Conservation (phyloP, 2,329 filamentous ascomycete genomes). For the Botryotinia convoluta region DNA sequence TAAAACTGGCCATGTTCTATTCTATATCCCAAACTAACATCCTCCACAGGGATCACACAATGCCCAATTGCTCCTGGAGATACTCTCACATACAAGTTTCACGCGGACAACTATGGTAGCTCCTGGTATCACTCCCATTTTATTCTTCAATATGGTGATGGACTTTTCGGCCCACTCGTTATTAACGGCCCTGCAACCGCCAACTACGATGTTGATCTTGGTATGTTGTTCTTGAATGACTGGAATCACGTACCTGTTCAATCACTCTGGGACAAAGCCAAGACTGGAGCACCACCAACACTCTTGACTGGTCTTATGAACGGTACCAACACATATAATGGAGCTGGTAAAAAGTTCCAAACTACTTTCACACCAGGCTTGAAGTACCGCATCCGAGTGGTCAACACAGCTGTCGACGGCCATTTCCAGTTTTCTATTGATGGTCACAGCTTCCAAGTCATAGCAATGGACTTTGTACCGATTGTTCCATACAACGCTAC, state of each 20-base stretch:
- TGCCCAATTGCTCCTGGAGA: slow-evolving; percentile 47
- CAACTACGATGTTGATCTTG: slow-evolving; percentile 23
- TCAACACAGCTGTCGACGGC: slow-evolving; percentile 46
- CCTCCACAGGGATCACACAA: slow-evolving; percentile 41
- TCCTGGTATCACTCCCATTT: slow-evolving; percentile 55
- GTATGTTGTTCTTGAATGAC: slow-evolving; percentile 19
- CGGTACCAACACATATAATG: slow-evolving; percentile 38
- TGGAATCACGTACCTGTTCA: slow-evolving; percentile 39
- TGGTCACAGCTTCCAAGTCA: slow-evolving; percentile 55
- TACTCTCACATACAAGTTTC: slow-evolving; percentile 39
- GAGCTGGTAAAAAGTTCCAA: slow-evolving; percentile 17
- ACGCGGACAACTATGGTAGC: slow-evolving; percentile 36
- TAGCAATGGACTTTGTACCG: slow-evolving; percentile 56
- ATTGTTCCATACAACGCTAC: slow-evolving; percentile 51
- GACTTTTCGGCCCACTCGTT: slow-evolving; percentile 47
- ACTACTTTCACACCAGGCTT: slow-evolving; percentile 24
- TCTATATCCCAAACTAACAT: not conserved
- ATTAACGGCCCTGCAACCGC: slow-evolving; percentile 35
- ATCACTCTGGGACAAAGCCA: slow-evolving; percentile 36
- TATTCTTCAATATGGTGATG: slow-evolving; percentile 46
- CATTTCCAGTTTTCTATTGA: slow-evolving; percentile 48
- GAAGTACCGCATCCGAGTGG: slow-evolving; percentile 46
- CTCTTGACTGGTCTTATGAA: slow-evolving; percentile 49
- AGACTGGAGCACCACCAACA: not conserved
- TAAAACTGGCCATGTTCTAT: not conserved